Evolutionary conservation across 1,284 basidiomycete species (phyloP).

Genomic region (Boletus smithii): DNA sequence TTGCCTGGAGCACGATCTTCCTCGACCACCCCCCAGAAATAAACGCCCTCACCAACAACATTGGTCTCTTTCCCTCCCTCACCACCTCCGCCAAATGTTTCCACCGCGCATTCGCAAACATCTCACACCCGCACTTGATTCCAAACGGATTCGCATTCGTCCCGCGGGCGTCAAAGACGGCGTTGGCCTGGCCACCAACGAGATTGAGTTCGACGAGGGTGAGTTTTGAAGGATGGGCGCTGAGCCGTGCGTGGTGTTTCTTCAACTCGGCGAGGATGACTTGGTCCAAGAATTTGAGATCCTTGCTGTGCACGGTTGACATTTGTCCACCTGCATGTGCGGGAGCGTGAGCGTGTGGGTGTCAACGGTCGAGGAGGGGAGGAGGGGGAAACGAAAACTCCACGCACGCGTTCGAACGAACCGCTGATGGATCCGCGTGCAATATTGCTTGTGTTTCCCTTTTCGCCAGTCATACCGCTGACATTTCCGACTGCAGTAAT

Average conservation of each 20-base stretch:
- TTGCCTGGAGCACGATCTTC: constrained; percentile 29
- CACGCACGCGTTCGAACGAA: constrained; percentile 20
- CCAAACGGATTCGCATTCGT: constrained; percentile 24
- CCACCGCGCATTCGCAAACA: constrained; percentile 25
- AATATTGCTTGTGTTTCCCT: constrained; percentile 30
- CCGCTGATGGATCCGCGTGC: constrained; percentile 21
- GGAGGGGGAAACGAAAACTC: neutral
- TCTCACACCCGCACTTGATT: constrained; percentile 24
- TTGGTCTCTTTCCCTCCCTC: constrained; percentile 10
- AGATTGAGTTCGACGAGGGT: constrained; percentile 30
- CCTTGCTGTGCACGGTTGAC: constrained; percentile 22
- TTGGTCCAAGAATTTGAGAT: constrained; percentile 26
- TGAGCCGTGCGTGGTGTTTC: constrained; percentile 19
- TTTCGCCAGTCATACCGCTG: constrained; percentile 27
- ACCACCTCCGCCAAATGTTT: constrained; percentile 22
- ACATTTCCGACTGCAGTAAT: constrained; percentile 27
- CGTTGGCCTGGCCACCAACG: constrained; percentile 8
- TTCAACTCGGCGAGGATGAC: constrained; percentile 29
- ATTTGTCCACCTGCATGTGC: constrained; percentile 22
- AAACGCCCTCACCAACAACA: constrained; percentile 29
- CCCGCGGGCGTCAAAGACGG: constrained; percentile 25
- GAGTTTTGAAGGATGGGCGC: constrained; percentile 16
- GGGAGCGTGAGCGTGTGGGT: neutral
- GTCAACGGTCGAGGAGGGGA: neutral
- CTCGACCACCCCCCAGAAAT: constrained; percentile 28